Base-by-base conservation (phyloP, 2,329 filamentous ascomycete species). In the Penicillium italicum region DNA sequence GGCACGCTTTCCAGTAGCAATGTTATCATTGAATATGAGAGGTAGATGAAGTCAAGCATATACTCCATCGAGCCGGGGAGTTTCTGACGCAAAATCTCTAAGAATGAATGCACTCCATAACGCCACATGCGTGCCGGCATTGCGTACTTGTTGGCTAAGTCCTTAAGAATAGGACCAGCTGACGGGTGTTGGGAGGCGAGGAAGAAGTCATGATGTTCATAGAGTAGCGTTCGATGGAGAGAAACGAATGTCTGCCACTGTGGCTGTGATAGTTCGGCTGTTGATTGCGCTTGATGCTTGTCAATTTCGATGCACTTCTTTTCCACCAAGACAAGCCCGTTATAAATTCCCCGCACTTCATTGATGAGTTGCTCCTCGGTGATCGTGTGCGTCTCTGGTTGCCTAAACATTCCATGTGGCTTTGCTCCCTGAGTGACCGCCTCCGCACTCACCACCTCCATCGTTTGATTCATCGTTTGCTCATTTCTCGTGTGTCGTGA, bases 81-180 rank as follows among this genome's bases (percentile, higher is more conserved):
- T 2, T 86, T 82, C 61, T 90, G 85, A 0, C 90, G 80, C 0
- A 96, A 72, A 0, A 95, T 71, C 62, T 96, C 90, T 0, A 96
- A 78, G 55, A 94, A 94, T 0, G 85, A 86, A 67, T 95, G 91
- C 4, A 97, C 97, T 0, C 90, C 93, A 64, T 96, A 90, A 0
- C 90, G 82, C 94, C 94, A 97, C 89, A 97, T 94, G 0, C 93
- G 79, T 0, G 90, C 91, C 0, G 93, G 92, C 90, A 97, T 97
- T 0, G 86, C 85, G 63, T 96, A 96, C 58, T 94, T 94, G 0
- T 82, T 81, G 0, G 91, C 87, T 0, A 97, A 72, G 0, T 84
- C 78, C 3, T 83, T 80, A 0, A 97, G 70, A 0, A 86, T 84
- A 0, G 80, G 79, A 24, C 82, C 89, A 0, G 91, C 90, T 0